Evolutionary conservation across 2,329 filamentous ascomycete genomes (phyloP), one percentile per base, ranked within the genome.

Genomic region (Paracoccidioides brasiliensis): DNA sequence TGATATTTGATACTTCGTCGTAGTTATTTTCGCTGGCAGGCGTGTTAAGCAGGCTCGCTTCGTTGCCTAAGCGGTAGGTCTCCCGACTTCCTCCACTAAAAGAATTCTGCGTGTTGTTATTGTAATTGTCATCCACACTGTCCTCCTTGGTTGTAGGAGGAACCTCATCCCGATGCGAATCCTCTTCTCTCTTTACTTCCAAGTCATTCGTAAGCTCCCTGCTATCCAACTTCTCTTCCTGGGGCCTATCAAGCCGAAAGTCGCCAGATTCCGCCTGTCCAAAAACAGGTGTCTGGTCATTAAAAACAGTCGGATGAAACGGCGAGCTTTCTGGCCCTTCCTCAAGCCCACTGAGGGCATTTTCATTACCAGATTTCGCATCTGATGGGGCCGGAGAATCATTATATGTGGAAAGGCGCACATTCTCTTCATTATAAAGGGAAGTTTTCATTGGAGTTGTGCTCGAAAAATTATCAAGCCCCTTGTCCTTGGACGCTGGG

Each of bases 271-370:
- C 50, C 30, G 30, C 38, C 22, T 14, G 8, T 22, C 35, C 22
- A 28, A 53, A 45, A 12, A 22, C 10, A 14, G 14, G 22, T 7
- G 37, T 14, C 15, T 32, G 38, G 3, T 52, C 49, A 32, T 63
- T 60, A 37, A 66, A 59, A 56, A 71, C 67, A 3, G 48, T 41
- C 12, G 60, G 49, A 33, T 67, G 67, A 48, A 72, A 73, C 0
- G 70, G 71, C 1, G 71, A 73, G 53, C 70, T 73, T 7, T 65
- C 66, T 5, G 61, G 58, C 5, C 38, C 42, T 12, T 53, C 38
- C 4, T 49, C 54, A 12, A n/a, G n/a, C 4, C 22, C n/a, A 32
- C 37, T 12, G 2, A 42, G 7, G 22, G 28, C 15, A 42, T 52
- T 37, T 10, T 28, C 37, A 10, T 37, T n/a, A 9, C 41, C 40